phyloP scores from a whole-genome alignment of 2,329 filamentous ascomycete species.

The Apiospora kogelbergensis region DNA sequence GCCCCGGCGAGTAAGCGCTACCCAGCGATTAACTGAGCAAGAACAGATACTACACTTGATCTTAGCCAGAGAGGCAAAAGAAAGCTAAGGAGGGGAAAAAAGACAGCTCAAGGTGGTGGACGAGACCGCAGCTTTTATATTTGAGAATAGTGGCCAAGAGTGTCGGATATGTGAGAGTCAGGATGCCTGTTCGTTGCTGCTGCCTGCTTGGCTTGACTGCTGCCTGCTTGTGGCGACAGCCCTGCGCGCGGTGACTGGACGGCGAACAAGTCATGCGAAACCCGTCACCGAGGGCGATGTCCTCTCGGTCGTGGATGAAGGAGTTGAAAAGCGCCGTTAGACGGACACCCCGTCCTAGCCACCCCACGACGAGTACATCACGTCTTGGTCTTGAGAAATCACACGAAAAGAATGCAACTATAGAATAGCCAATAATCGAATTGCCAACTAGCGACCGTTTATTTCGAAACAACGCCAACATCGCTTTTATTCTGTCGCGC shows the following conservation, averaged over 20 bases:
- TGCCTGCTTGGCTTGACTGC: neutral
- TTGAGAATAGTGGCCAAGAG: neutral
- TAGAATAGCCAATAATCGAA: neutral
- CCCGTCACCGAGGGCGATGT: neutral
- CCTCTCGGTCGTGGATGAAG: too few relatives aligned
- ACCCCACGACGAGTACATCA: neutral
- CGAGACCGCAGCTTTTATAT: neutral
- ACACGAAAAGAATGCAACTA: too few relatives aligned
- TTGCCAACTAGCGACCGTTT: neutral
- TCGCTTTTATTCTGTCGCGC: neutral
- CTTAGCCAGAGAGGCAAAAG: conserved; percentile 7
- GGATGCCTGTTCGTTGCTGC: neutral
- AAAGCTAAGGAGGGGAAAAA: conserved; percentile 2
- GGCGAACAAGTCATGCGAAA: neutral
- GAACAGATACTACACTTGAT: conserved; percentile 11
- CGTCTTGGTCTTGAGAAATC: neutral
- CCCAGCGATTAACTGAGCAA: conserved; percentile 7
- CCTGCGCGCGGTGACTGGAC: too few relatives aligned
- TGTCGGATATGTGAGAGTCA: neutral
- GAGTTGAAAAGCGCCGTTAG: too few relatives aligned
- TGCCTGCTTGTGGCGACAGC: neutral
- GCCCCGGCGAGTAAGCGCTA: neutral
- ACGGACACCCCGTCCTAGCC: neutral
- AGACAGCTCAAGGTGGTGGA: neutral
- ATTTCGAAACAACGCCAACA: neutral